Evolutionary conservation across 2,329 filamentous ascomycete genomes (phyloP).

Genomic region (Coniochaeta pulveracea): DNA sequence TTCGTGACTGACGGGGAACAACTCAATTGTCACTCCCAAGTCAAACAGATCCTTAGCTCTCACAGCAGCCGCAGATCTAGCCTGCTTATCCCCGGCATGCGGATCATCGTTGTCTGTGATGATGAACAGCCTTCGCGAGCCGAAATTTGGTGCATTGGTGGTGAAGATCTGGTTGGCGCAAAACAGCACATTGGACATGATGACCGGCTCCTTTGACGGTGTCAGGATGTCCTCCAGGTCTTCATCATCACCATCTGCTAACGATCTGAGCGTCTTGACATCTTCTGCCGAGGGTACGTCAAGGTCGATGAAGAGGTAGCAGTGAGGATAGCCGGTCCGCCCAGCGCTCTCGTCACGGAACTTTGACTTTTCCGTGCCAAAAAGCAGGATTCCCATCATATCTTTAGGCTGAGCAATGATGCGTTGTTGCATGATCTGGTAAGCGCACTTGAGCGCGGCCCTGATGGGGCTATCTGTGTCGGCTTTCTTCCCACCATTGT

Average conservation of each 20-base stretch:
- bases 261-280: conserved; percentile 63
- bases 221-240: conserved; percentile 57
- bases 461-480: conserved; percentile 67
- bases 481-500: conserved; percentile 59
- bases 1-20: conserved; percentile 74
- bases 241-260: conserved; percentile 66
- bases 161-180: conserved; percentile 96
- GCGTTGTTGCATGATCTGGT: conserved; percentile 92
- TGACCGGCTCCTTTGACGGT: conserved; percentile 56
- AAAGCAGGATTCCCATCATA: conserved; percentile 92
- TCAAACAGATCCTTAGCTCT: conserved; percentile 93
- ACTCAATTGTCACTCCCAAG: conserved; percentile 78
- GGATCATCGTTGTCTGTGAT: conserved; percentile 92
- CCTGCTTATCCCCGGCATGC: conserved; percentile 58
- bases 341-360: conserved; percentile 57
- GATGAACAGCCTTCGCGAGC: conserved; percentile 84
- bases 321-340: conserved; percentile 66
- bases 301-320: conserved; percentile 82
- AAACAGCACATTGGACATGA: conserved; percentile 85
- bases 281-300: conserved; percentile 80
- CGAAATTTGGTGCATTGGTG: conserved; percentile 87
- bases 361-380: conserved; percentile 77
- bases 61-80: conserved; percentile 67
- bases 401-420: conserved; percentile 95
- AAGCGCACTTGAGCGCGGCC: conserved; percentile 87